A percentile compares a stretch with the other conserved stretches of the same genome.
Conservation (phyloP, 2,329 filamentous ascomycete species). For the Penicillium sp. region DNA sequence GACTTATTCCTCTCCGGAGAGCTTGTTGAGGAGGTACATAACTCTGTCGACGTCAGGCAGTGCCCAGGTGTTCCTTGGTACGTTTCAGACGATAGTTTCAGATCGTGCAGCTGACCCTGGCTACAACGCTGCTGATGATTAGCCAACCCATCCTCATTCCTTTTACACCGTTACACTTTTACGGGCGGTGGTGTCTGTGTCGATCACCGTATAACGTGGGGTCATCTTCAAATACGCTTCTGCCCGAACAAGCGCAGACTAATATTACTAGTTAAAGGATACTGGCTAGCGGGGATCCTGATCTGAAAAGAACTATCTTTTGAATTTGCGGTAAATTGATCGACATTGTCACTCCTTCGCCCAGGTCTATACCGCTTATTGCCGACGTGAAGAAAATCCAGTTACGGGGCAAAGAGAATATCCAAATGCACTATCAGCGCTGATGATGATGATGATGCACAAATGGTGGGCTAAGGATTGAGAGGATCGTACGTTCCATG, state of each 20-base stretch:
- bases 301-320: not conserved
- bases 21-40: not conserved
- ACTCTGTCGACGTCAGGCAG: not conserved
- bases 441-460: not conserved
- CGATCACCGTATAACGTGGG: not conserved
- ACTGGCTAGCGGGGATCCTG: not conserved
- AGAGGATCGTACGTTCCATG: not conserved
- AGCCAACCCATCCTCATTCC: not conserved
- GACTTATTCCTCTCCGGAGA: not conserved
- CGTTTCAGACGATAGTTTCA: not conserved
- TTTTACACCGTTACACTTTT: not conserved
- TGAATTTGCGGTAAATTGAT: too few species aligned
- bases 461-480: too few species aligned
- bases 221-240: not conserved
- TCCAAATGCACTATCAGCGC: not conserved
- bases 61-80: not conserved
- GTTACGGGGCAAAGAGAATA: not conserved
- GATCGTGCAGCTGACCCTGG: not conserved
- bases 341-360: not conserved
- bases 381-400: not conserved
- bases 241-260: not conserved
- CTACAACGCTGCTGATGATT: not conserved
- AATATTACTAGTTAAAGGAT: not conserved
- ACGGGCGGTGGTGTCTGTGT: not conserved
- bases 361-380: not conserved